phyloP scores from a whole-genome alignment of 108 stramenopile species.

The Hondaea fermentalgiana region DNA sequence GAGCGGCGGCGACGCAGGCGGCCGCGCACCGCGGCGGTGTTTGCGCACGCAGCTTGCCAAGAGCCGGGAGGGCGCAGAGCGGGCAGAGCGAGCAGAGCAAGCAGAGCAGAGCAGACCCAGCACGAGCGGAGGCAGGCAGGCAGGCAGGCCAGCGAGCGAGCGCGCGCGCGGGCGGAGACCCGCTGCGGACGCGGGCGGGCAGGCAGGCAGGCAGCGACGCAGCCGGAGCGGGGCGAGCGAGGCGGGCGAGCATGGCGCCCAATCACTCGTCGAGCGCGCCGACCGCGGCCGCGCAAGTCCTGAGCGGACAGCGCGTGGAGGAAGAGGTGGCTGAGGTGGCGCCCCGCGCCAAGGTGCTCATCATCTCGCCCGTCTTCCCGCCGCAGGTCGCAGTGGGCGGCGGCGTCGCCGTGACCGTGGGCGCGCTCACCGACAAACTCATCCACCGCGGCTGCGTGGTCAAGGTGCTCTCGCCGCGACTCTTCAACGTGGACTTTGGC shows the following conservation, averaged over 20 bases:
- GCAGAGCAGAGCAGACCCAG: too few species aligned
- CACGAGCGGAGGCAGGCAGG: too few species aligned
- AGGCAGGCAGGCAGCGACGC: too few species aligned
- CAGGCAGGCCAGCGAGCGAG: too few species aligned
- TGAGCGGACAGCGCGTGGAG: background rate
- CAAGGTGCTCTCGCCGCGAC: conserved; percentile 2
- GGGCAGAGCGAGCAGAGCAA: too few species aligned
- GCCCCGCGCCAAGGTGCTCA: background rate
- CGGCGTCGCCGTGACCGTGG: background rate
- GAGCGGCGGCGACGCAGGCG: too few species aligned
- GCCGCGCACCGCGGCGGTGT: too few species aligned
- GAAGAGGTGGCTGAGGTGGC: background rate
- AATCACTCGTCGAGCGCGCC: background rate
- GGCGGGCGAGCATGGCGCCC: background rate
- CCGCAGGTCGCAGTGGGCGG: conserved; percentile 5
- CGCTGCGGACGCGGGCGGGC: too few species aligned
- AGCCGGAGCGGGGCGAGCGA: too few species aligned
- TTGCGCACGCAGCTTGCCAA: too few species aligned
- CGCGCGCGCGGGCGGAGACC: too few species aligned
- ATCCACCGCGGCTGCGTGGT: background rate
- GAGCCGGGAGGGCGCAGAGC: too few species aligned
- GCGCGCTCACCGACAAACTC: background rate
- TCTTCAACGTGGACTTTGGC: conserved; percentile 4
- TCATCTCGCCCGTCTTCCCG: background rate
- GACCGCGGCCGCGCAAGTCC: background rate